Evolutionary conservation across 345 rosid genomes (phyloP).

Genomic region (Kandelia obovata): DNA sequence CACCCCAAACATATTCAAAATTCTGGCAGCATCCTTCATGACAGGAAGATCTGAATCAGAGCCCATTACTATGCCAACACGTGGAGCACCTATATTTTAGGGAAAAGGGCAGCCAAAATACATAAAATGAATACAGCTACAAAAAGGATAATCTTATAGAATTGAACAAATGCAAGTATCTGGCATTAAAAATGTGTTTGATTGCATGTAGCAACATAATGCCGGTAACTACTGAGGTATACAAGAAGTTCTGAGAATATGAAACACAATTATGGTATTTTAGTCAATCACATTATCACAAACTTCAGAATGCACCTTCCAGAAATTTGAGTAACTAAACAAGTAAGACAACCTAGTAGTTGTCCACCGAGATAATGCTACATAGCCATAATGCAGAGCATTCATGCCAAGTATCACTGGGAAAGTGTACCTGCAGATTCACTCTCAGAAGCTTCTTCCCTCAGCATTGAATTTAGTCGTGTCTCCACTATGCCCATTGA

Average conservation of each 20-base stretch:
- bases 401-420: not conserved
- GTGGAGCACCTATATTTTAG: conserved; percentile 50
- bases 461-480: conserved; percentile 50
- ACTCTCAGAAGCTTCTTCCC: conserved; percentile 36
- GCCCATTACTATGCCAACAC: conserved; percentile 93
- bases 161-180: not conserved
- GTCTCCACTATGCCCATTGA: conserved; percentile 64
- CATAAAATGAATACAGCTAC: too few species aligned
- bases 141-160: not conserved
- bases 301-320: not conserved
- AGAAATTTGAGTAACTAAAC: not conserved
- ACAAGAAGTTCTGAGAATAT: too few species aligned
- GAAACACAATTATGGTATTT: not conserved
- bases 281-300: not conserved
- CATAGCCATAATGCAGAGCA: not conserved
- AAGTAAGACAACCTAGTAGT: too few species aligned
- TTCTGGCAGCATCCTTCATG: conserved; percentile 86
- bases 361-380: too few species aligned
- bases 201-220: not conserved
- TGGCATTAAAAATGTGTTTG: not conserved
- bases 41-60: conserved; percentile 96
- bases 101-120: conserved; percentile 13
- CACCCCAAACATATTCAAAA: conserved; percentile 62
- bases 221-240: not conserved
- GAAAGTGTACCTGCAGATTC: conserved; percentile 48